These are phyloP conservation scores for Pulveroboletus sp. DNA, from an alignment of 768 basidiomycete genomes.

Conservation along the genomic window DNA sequence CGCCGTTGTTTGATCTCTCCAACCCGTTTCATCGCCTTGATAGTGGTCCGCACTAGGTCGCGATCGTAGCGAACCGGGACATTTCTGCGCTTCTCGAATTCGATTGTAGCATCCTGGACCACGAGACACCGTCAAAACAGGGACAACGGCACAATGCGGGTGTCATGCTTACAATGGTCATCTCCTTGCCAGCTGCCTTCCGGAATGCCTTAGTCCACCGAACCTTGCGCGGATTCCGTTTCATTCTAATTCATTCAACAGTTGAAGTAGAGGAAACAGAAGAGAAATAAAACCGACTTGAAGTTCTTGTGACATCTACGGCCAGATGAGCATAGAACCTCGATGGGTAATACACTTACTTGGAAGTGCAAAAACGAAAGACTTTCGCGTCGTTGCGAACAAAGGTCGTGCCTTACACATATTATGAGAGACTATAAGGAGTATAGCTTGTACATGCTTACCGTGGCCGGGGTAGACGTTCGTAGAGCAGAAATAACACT, in stretches of 20 bases:
- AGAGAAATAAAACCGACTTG: conserved; percentile 58
- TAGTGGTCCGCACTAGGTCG: conserved; percentile 85
- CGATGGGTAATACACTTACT: conserved; percentile 54
- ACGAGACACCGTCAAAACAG: not conserved
- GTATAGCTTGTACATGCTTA: conserved; percentile 26
- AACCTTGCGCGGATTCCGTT: conserved; percentile 98
- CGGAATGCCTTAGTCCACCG: conserved; percentile 99
- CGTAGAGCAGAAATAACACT: conserved; percentile 98
- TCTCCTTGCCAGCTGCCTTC: conserved; percentile 98
- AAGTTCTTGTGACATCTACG: conserved; percentile 97
- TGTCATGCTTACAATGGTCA: conserved; percentile 78
- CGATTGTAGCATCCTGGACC: conserved; percentile 89
- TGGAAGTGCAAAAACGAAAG: conserved; percentile 96
- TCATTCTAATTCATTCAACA: conserved; percentile 64
- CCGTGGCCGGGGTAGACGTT: conserved; percentile 97
- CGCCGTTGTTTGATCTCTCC: conserved; percentile 87
- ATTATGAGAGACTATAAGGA: not conserved
- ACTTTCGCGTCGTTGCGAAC: conserved; percentile 98
- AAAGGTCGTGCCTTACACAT: conserved; percentile 73
- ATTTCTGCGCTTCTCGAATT: conserved; percentile 98
- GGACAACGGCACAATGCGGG: not conserved
- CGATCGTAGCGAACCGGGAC: conserved; percentile 96
- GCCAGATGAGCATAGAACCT: conserved; percentile 8
- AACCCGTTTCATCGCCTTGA: conserved; percentile 95
- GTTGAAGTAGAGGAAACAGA: not conserved